phyloP scores from a whole-genome alignment of 306 rosid species.

The Casuarina cunninghamiana region DNA sequence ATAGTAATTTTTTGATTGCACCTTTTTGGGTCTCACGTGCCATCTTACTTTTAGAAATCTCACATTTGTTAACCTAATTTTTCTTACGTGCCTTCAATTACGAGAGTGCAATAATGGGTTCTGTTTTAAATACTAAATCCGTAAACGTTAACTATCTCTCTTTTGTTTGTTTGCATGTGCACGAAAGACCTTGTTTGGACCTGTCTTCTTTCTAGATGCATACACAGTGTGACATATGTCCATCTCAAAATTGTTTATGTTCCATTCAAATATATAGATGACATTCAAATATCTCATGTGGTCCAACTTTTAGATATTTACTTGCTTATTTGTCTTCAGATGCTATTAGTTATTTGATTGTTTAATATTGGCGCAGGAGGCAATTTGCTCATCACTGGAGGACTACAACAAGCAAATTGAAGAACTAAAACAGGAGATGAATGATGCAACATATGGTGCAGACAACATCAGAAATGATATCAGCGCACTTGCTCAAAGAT shows the following conservation, averaged over 20 bases:
- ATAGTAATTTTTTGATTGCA: background rate
- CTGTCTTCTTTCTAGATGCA: background rate
- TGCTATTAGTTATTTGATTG: constrained; percentile 8
- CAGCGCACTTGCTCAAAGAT: constrained; percentile 98
- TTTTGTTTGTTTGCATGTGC: background rate
- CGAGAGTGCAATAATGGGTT: background rate
- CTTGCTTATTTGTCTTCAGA: background rate
- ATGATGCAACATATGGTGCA: constrained; percentile 97
- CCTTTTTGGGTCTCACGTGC: background rate
- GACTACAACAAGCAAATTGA: constrained; percentile 99
- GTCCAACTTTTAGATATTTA: background rate
- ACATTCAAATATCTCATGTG: background rate
- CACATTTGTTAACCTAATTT: background rate
- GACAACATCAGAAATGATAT: constrained; percentile 96
- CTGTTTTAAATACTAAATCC: background rate
- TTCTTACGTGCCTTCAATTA: background rate
- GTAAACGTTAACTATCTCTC: background rate
- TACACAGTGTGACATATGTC: background rate
- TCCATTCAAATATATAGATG: background rate
- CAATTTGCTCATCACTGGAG: constrained; percentile 90
- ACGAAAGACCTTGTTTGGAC: background rate
- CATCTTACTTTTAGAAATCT: background rate
- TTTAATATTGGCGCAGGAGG: constrained; percentile 60
- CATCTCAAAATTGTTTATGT: background rate
- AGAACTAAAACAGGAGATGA: constrained; percentile 91